phyloP scores from a whole-genome alignment of 768 basidiomycete genomes.

The Mycena rosella region DNA sequence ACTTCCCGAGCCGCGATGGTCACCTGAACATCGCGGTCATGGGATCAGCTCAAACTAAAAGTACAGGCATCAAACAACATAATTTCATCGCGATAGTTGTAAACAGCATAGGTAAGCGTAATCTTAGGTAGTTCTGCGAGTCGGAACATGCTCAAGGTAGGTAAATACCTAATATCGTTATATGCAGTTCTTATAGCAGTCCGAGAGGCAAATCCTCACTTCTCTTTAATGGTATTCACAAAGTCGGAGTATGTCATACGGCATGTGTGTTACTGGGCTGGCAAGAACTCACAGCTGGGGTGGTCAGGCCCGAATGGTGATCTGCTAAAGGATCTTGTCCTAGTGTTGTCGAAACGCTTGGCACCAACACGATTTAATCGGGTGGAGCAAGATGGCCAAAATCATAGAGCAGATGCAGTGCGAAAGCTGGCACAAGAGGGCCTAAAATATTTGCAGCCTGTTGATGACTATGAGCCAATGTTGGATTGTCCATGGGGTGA shows the following conservation, averaged over 20 bases:
- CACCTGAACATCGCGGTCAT: no score
- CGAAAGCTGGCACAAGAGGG: neutral
- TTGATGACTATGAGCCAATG: neutral
- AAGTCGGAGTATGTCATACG: neutral
- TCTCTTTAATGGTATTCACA: neutral
- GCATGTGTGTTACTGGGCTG: conserved; percentile 12
- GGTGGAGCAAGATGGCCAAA: neutral
- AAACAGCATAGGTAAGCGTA: no score
- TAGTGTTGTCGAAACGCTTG: neutral
- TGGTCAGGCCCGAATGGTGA: conserved; percentile 13
- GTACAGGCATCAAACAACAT: no score
- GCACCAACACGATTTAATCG: neutral
- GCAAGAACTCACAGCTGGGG: conserved; percentile 7
- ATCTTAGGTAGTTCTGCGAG: no score
- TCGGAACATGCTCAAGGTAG: no score
- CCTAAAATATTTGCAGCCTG: neutral
- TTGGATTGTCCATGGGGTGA: neutral
- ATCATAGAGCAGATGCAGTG: neutral
- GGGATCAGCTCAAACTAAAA: no score
- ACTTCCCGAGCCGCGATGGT: no score
- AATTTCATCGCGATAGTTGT: no score
- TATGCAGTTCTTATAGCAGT: neutral
- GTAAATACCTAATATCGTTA: no score
- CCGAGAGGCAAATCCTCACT: neutral
- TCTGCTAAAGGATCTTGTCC: neutral